Conservation (phyloP, 78 protist species). For the slime mould (Dictyostelium discoideum) region DNA sequence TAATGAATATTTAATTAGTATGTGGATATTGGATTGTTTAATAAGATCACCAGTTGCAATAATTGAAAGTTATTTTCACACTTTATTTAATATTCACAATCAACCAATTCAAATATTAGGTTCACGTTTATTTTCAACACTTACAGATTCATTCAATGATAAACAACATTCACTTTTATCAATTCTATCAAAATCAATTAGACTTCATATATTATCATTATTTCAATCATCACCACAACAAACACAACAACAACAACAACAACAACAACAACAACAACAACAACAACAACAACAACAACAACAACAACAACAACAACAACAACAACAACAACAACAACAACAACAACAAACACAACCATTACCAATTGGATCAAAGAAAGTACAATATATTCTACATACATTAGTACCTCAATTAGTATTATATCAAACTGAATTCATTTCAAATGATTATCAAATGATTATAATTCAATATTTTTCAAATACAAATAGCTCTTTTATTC, state of each 20-base stretch:
- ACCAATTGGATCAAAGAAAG: slow-evolving; percentile 8
- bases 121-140: not conserved
- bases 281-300: not conserved
- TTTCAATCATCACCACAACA: not conserved
- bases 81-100: not conserved
- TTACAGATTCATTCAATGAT: not conserved
- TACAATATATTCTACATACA: slow-evolving; percentile 1
- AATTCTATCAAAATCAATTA: not conserved
- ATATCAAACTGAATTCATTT: slow-evolving; percentile 24
- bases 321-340: not conserved
- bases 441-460: not conserved
- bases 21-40: slow-evolving; percentile 22
- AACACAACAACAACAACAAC: not conserved
- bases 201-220: slow-evolving; percentile 17
- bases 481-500: slow-evolving; percentile 12
- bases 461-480: slow-evolving; percentile 7
- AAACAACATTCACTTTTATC: not conserved
- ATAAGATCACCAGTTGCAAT: slow-evolving; percentile 10
- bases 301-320: not conserved
- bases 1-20: not conserved
- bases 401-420: slow-evolving; percentile 7
- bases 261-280: not conserved
- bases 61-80: slow-evolving; percentile 9
- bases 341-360: not conserved
- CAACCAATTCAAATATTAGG: slow-evolving; percentile 1